Evolutionary conservation across 768 basidiomycete species (phyloP), one percentile per base, ranked within the genome.

Genomic region (Exidia glandulosa): DNA sequence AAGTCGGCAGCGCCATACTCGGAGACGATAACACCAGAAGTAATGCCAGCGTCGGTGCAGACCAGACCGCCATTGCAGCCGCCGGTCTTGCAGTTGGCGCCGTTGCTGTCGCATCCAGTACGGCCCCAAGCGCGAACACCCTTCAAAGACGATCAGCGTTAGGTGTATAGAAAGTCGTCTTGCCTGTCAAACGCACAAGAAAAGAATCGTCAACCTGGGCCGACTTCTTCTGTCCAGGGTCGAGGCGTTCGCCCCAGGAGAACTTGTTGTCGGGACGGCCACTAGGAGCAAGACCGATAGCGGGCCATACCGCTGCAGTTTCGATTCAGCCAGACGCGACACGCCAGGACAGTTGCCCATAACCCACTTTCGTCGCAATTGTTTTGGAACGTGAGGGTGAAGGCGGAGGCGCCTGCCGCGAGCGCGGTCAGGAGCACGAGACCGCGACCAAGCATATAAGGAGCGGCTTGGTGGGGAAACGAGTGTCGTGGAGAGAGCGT

Each of bases 61-160:
- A 48, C 41, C 27, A 59, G 58, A 30, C 58, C 56, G 33, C 56
- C 32, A 33, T 34, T 41, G 37, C 56, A 57, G 14, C 16, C 25
- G 31, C 37, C 56, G 12, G 56, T 32, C 33, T 57, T 57, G 32
- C 33, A 57, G 37, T 41, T 59, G 29, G 41, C 16, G 23, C 58
- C 58, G 29, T 23, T 32, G 37, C 1, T 12, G 25, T 59, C 27
- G 58, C 58, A 59, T 16, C 58, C 58, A 16, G 58, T 59, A 48
- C 58, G 58, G 25, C 58, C 58, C 58, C 58, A 59, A 19, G 58
- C 58, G 41, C 58, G 58, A 19, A 59, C 41, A 59, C 58, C 58
- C 56, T 57, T 1, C 13, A 57, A 32, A 57, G 6, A 33, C 14
- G 56, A 27, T 37, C 12, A 31, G 30, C 19, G 13, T 23, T 6